Base-by-base conservation (phyloP, 306 rosid genomes). In the Spatholobus suberectus region DNA sequence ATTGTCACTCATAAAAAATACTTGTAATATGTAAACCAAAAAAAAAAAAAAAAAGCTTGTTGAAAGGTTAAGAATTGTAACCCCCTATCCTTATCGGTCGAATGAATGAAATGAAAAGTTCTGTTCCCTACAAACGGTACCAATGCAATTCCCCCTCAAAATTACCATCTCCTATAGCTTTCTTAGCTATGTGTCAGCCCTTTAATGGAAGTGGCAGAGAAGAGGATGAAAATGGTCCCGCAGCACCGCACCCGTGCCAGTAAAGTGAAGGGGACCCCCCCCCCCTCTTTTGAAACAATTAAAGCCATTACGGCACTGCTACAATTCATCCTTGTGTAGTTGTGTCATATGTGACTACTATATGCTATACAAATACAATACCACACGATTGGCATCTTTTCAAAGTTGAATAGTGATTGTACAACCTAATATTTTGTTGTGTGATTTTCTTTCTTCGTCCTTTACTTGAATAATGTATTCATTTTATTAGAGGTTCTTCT, bases 311-410 rank as follows among this genome's bases (percentile, higher is more conserved):
- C 88, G 96, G 91, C 89, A 90, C 85, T 81, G 84, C 71, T 78
- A n/a, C 63, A 27, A 5, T 47, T 77, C 65, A 46, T 54, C 66
- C 79, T 58, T 68, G 49, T 57, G 73, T 8, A 29, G 35, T 21
- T 77, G 2, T 63, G 11, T 47, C 46, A 59, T 12, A 11, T 11
- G 54, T 46, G 66, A 62, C 70, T 62, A 18, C 77, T 63, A 41
- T 43, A 47, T 24, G 24, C 12, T 46, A 21, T 32, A 20, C 14
- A 29, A 75, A 78, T 2, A 24, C 66, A 23, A 61, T 77, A 72
- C 89, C 87, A 90, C 90, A 85, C 86, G 80, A 77, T 83, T 88
- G 77, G 89, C 89, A 90, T 88, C 93, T 91, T 59, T 91, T 85
- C 81, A 89, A 84, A 73, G 46, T 41, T 74, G 20, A 86, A 27